Percentiles rank a stretch among this genome's conserved stretches.
Conservation (phyloP, 306 rosid genomes). For the Calophaca sinica region DNA sequence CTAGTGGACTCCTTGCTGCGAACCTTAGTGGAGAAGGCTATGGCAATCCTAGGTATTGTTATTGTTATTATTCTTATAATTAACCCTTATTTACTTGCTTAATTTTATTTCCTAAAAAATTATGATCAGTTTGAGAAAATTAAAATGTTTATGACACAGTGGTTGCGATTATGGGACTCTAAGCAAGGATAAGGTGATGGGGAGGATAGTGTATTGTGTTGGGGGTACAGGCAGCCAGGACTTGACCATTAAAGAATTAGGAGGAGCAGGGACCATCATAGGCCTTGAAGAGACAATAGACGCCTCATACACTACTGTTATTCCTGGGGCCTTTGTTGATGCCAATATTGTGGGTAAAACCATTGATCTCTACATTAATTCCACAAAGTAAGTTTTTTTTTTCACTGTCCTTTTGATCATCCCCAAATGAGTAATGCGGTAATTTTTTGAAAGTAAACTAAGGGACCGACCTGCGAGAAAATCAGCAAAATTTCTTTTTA, state of each 20-base stretch:
- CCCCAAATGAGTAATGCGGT: background rate
- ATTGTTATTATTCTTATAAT: background rate
- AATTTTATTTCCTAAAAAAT: background rate
- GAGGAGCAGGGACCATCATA: slow-evolving; percentile 71
- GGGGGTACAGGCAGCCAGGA: slow-evolving; percentile 54
- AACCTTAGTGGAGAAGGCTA: slow-evolving; percentile 35
- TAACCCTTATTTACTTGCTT: background rate
- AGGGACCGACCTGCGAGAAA: too few relatives aligned
- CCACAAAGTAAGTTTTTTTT: slow-evolving; percentile 65
- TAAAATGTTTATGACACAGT: slow-evolving; percentile 48
- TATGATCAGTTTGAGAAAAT: slow-evolving; percentile 34
- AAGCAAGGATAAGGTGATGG: slow-evolving; percentile 62
- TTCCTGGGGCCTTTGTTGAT: slow-evolving; percentile 59
- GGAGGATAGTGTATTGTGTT: slow-evolving; percentile 72
- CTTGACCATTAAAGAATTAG: slow-evolving; percentile 51
- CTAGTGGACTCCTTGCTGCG: slow-evolving; percentile 65
- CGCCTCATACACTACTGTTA: slow-evolving; percentile 49
- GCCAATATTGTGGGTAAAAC: slow-evolving; percentile 44
- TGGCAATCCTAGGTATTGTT: slow-evolving; percentile 67
- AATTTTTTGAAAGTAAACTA: background rate
- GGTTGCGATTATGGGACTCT: slow-evolving; percentile 72
- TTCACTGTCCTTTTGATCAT: background rate
- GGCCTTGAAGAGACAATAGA: slow-evolving; percentile 47
- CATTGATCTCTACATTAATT: slow-evolving; percentile 69
- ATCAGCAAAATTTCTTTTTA: too few relatives aligned